These are phyloP conservation scores for Thielaviopsis populi DNA, from an alignment of 2,329 filamentous ascomycete species.

Conservation along the genomic window DNA sequence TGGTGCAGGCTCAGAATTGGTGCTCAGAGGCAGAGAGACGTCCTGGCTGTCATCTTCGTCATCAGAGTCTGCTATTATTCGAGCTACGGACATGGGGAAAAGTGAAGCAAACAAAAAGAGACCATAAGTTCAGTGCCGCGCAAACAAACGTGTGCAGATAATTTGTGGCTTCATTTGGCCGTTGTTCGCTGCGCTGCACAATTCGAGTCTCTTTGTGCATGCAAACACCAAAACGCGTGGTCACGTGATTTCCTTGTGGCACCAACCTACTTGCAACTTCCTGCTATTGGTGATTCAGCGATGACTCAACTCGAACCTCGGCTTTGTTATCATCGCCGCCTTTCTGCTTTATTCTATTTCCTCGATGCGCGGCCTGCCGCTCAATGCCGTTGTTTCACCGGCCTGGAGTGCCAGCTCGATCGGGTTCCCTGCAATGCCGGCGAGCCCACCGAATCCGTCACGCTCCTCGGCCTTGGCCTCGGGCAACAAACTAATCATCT, in stretches of 20 bases:
- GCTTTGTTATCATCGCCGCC: neutral
- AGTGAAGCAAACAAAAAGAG: neutral
- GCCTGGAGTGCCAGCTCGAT: constrained; percentile 19
- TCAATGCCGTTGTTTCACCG: neutral
- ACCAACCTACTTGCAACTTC: neutral
- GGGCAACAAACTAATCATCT: constrained; percentile 36
- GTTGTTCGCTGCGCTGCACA: neutral
- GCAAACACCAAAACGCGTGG: neutral
- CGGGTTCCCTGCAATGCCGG: constrained; percentile 19
- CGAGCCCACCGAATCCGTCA: constrained; percentile 25
- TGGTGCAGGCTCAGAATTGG: neutral
- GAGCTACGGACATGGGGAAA: constrained; percentile 7
- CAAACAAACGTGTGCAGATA: neutral
- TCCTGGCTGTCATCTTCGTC: constrained; percentile 24
- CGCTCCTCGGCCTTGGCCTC: constrained; percentile 22
- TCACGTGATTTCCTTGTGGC: neutral
- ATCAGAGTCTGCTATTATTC: constrained; percentile 28
- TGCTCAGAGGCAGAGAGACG: constrained; percentile 12
- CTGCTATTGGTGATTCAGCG: neutral
- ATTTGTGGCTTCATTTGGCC: neutral
- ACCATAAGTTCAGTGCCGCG: neutral
- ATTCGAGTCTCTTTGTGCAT: neutral
- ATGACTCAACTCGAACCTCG: too few relatives aligned
- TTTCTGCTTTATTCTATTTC: constrained; percentile 40
- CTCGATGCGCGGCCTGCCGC: constrained; percentile 34